phyloP scores from a whole-genome alignment of 1,284 basidiomycete species.

The Ustilago esculenta region DNA sequence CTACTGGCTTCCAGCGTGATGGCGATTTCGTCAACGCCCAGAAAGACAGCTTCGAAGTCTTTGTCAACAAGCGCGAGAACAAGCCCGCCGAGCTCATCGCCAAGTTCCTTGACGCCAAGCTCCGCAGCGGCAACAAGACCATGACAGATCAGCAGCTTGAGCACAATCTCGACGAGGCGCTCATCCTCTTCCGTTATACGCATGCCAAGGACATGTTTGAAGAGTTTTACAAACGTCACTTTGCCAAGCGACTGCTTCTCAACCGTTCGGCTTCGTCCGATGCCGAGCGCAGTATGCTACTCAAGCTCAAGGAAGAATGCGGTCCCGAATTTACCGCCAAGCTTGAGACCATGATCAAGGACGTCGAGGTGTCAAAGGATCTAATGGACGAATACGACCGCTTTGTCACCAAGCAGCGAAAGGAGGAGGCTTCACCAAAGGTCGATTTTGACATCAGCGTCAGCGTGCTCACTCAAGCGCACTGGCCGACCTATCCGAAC shows the following conservation, averaged over 20 bases:
- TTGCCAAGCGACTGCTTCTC: conserved; percentile 88
- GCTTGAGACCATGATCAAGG: conserved; percentile 90
- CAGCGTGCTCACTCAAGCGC: conserved; percentile 71
- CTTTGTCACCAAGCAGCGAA: conserved; percentile 64
- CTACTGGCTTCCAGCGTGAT: conserved; percentile 48
- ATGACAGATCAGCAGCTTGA: conserved; percentile 79
- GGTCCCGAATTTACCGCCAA: conserved; percentile 84
- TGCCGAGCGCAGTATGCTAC: conserved; percentile 86
- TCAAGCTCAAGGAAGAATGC: conserved; percentile 89
- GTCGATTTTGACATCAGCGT: conserved; percentile 70
- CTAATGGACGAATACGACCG: conserved; percentile 71
- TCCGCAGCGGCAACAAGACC: conserved; percentile 84
- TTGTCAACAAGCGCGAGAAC: conserved; percentile 82
- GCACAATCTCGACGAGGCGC: conserved; percentile 76
- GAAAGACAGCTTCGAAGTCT: conserved; percentile 79
- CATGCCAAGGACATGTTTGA: conserved; percentile 71
- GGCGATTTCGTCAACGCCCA: conserved; percentile 68
- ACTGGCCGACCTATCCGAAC: conserved; percentile 70
- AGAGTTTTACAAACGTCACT: conserved; percentile 88
- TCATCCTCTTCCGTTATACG: conserved; percentile 86
- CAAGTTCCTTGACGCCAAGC: conserved; percentile 83
- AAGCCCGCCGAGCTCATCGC: conserved; percentile 96
- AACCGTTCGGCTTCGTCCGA: conserved; percentile 89
- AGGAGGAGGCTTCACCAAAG: conserved; percentile 19
- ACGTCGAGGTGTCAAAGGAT: conserved; percentile 79